These are phyloP conservation scores for Taiwanofungus camphoratus DNA, from an alignment of 1,284 basidiomycete species.

Conservation along the genomic window DNA sequence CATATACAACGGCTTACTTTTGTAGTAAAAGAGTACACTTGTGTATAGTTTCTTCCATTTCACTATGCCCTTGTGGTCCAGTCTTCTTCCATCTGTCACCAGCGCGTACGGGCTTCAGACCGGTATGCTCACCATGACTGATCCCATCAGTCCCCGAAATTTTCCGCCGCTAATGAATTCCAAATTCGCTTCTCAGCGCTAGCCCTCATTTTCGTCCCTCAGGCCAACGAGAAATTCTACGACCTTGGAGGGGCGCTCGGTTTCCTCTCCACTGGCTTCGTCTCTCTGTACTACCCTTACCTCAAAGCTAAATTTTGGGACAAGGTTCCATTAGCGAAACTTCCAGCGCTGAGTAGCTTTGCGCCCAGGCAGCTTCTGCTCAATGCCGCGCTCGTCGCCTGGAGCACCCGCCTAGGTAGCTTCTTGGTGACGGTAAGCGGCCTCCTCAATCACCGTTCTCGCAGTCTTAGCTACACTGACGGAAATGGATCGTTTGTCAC, in stretches of 20 bases:
- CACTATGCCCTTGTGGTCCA: conserved; percentile 27
- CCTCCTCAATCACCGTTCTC: neutral
- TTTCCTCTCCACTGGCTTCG: conserved; percentile 58
- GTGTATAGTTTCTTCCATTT: neutral
- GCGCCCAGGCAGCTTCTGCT: conserved; percentile 58
- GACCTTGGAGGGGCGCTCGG: conserved; percentile 59
- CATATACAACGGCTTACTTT: neutral
- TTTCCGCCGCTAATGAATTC: neutral
- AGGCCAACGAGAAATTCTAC: conserved; percentile 50
- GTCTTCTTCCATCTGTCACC: conserved; percentile 30
- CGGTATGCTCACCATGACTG: conserved; percentile 16
- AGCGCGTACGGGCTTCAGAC: conserved; percentile 36
- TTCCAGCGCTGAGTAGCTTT: conserved; percentile 45
- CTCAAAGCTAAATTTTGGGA: conserved; percentile 44
- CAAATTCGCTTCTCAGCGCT: conserved; percentile 29
- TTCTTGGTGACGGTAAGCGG: conserved; percentile 52
- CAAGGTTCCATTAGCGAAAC: conserved; percentile 26
- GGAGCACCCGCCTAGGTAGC: conserved; percentile 58
- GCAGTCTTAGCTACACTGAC: neutral
- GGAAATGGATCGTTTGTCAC: neutral
- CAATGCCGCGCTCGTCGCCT: conserved; percentile 48
- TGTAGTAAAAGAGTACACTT: neutral
- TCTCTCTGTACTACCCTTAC: conserved; percentile 59
- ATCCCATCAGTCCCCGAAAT: neutral
- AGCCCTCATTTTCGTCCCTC: conserved; percentile 52